Conservation (phyloP, 768 basidiomycete genomes). For the Pulveroboletus sp. region DNA sequence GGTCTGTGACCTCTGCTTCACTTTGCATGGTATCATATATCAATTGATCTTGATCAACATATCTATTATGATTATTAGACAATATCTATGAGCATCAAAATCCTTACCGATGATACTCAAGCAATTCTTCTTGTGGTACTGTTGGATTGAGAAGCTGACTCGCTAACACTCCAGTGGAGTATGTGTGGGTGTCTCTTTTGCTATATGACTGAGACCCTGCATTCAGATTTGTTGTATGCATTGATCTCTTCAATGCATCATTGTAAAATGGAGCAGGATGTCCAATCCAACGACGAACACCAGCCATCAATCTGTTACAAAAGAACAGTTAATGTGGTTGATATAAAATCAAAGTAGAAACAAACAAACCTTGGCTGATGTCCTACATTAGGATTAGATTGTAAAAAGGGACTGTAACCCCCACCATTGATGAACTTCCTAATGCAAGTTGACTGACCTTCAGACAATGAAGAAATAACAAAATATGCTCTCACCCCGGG, state of each 20-base stretch:
- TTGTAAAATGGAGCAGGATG: slow-evolving; percentile 42
- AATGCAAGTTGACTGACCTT: neutral
- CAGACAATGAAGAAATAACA: neutral
- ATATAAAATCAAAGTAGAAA: slow-evolving; percentile 21
- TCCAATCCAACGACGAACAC: slow-evolving; percentile 75
- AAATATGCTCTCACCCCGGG: slow-evolving; percentile 54
- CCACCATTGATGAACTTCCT: slow-evolving; percentile 70
- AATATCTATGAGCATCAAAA: neutral
- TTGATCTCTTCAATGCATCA: slow-evolving; percentile 40
- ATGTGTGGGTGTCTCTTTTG: slow-evolving; percentile 26
- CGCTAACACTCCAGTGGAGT: slow-evolving; percentile 59
- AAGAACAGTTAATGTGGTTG: neutral
- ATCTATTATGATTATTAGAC: slow-evolving; percentile 37
- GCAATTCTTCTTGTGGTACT: slow-evolving; percentile 60
- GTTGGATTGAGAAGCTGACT: slow-evolving; percentile 54
- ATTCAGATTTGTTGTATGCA: slow-evolving; percentile 25
- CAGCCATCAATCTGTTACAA: slow-evolving; percentile 61
- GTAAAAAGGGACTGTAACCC: slow-evolving; percentile 72
- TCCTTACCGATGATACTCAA: slow-evolving; percentile 68
- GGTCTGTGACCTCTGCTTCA: slow-evolving; percentile 52
- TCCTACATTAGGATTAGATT: slow-evolving; percentile 42
- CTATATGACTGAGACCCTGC: slow-evolving; percentile 27
- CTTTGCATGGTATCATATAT: slow-evolving; percentile 55
- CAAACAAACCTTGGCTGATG: slow-evolving; percentile 39
- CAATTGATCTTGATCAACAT: slow-evolving; percentile 71